phyloP scores from a whole-genome alignment of 345 rosid species.

The Chamaenerion angustifolium region DNA sequence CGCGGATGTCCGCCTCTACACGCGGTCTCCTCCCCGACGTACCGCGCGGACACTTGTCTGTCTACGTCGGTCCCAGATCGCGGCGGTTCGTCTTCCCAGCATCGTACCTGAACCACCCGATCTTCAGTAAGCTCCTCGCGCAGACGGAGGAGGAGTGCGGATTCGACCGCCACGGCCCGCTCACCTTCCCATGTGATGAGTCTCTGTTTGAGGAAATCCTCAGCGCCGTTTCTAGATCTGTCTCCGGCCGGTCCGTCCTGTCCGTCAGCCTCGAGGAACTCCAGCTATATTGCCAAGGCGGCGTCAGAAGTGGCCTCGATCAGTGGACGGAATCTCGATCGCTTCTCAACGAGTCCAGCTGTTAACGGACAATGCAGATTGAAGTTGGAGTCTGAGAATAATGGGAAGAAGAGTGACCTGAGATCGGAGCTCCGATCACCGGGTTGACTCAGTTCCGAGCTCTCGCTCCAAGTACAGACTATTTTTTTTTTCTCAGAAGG shows the following conservation, averaged over 20 bases:
- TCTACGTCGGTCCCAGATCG: constrained; percentile 50
- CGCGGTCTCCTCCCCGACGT: constrained; percentile 47
- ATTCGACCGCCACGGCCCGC: constrained; percentile 21
- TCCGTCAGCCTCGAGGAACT: constrained; percentile 41
- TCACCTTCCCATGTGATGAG: constrained; percentile 67
- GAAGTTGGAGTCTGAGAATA: too few species aligned
- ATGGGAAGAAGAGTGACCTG: too few species aligned
- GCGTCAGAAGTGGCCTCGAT: background rate
- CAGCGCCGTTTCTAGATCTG: constrained; percentile 53
- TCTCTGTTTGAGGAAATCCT: constrained; percentile 64
- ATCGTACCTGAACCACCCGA: constrained; percentile 83
- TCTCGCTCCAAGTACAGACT: too few species aligned
- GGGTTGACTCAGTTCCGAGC: too few species aligned
- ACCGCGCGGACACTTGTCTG: constrained; percentile 84
- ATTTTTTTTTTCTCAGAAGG: too few species aligned
- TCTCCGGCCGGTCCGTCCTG: constrained; percentile 21
- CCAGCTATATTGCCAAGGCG: constrained; percentile 45
- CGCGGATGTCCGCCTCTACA: constrained; percentile 33
- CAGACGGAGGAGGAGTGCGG: constrained; percentile 94
- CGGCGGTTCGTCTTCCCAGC: constrained; percentile 84
- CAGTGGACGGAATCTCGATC: too few species aligned
- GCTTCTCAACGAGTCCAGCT: too few species aligned
- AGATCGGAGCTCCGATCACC: too few species aligned
- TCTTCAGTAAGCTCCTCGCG: constrained; percentile 44
- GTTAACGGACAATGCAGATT: too few species aligned